These are phyloP conservation scores for Lonicera japonica DNA, from an alignment of 129 eudicot species.

Conservation along the genomic window DNA sequence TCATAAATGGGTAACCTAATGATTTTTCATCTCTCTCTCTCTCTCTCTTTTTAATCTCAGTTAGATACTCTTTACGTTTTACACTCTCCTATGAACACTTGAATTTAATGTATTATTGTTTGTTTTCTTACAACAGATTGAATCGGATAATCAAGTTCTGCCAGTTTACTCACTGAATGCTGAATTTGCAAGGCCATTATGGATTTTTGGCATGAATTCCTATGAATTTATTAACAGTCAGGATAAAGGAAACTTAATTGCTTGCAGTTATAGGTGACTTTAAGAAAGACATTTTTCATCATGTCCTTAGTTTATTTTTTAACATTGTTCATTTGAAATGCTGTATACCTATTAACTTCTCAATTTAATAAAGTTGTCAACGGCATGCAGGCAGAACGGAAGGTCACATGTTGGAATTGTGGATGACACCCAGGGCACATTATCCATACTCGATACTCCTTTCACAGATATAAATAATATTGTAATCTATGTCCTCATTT, in stretches of 20 bases:
- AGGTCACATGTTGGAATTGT: constrained; percentile 72
- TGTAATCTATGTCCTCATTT: constrained; percentile 32
- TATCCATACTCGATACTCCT: constrained; percentile 61
- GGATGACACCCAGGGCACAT: constrained; percentile 43
- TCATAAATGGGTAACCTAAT: constrained; percentile 71
- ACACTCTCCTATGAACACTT: too few relatives aligned
- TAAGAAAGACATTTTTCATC: constrained; percentile 7
- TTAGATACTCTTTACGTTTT: too few relatives aligned
- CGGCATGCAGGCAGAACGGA: constrained; percentile 69
- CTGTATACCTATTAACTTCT: neutral
- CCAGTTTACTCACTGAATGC: constrained; percentile 68
- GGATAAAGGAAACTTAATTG: constrained; percentile 56
- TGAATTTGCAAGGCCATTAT: constrained; percentile 81
- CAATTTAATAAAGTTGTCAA: neutral
- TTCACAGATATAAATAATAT: constrained; percentile 77
- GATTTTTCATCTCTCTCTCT: neutral
- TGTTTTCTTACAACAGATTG: constrained; percentile 41
- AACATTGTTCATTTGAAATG: neutral
- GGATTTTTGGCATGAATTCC: constrained; percentile 94
- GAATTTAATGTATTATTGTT: neutral
- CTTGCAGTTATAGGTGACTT: constrained; percentile 78
- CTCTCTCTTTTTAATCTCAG: too few relatives aligned
- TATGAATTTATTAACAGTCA: constrained; percentile 54
- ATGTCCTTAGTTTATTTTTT: neutral
- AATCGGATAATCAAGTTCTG: constrained; percentile 59